phyloP scores from a whole-genome alignment of 192 early-diverging fungal genomes.

The Backusella sp. region DNA sequence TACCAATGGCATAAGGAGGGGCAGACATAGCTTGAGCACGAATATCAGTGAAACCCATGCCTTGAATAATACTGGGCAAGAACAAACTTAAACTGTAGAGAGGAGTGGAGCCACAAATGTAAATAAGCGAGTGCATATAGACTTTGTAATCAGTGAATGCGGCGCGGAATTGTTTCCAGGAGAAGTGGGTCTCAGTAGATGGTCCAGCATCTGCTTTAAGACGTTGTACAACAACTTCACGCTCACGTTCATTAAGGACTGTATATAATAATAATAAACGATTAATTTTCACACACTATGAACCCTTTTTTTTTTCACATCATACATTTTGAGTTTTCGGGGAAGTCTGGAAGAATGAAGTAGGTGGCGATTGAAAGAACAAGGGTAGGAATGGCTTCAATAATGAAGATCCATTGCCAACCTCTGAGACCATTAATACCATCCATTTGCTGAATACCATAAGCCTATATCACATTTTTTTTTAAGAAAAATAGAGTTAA shows the following conservation, averaged over 20 bases:
- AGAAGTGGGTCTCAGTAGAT: slow-evolving; percentile 45
- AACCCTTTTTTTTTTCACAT: not conserved
- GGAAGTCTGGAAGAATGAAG: slow-evolving; percentile 50
- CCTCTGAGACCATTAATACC: slow-evolving; percentile 51
- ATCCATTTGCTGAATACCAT: slow-evolving; percentile 59
- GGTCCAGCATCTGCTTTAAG: slow-evolving; percentile 48
- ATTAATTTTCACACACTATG: not conserved
- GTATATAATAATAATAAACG: not conserved
- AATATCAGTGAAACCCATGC: slow-evolving; percentile 57
- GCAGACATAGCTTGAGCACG: slow-evolving; percentile 51
- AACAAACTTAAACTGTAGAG: slow-evolving; percentile 66
- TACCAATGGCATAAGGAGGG: slow-evolving; percentile 51
- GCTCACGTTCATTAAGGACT: slow-evolving; percentile 43
- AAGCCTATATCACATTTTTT: slow-evolving; percentile 37
- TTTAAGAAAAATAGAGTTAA: not conserved
- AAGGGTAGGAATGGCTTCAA: slow-evolving; percentile 66
- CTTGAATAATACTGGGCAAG: slow-evolving; percentile 68
- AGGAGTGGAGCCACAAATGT: slow-evolving; percentile 64
- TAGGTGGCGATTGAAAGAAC: slow-evolving; percentile 49
- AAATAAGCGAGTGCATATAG: slow-evolving; percentile 51
- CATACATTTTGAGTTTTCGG: slow-evolving; percentile 44
- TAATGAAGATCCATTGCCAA: slow-evolving; percentile 78
- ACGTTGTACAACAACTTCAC: slow-evolving; percentile 42
- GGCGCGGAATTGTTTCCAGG: slow-evolving; percentile 48
- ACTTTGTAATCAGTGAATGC: slow-evolving; percentile 49